A percentile compares a stretch with the other conserved stretches of the same genome.
phyloP scores from a whole-genome alignment of 1,284 basidiomycete genomes.

The Malassezia sympodialis region DNA sequence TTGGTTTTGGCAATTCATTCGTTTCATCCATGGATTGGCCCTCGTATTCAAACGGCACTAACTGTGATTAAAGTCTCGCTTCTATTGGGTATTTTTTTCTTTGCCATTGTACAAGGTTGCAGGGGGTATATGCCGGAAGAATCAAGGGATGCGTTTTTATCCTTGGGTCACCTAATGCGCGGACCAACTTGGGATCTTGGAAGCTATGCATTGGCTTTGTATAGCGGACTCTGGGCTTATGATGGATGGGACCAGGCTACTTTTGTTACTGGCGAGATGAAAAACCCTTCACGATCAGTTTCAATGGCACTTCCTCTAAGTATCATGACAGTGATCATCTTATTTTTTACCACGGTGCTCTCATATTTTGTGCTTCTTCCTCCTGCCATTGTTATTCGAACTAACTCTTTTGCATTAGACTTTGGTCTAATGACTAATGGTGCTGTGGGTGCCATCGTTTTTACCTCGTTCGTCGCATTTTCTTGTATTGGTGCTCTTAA shows the following conservation, averaged over 20 bases:
- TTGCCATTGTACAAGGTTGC: constrained; percentile 64
- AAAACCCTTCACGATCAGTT: constrained; percentile 60
- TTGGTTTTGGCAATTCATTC: constrained; percentile 68
- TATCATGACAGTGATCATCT: constrained; percentile 65
- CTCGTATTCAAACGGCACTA: constrained; percentile 71
- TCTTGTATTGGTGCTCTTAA: constrained; percentile 56
- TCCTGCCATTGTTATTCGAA: constrained; percentile 54
- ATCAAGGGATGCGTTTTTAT: constrained; percentile 25
- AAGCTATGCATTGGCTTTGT: constrained; percentile 80
- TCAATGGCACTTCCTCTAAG: constrained; percentile 79
- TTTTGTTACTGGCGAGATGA: constrained; percentile 84
- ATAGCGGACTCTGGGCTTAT: constrained; percentile 89
- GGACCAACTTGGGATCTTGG: constrained; percentile 68
- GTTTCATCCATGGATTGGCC: constrained; percentile 66
- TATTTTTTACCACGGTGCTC: constrained; percentile 74
- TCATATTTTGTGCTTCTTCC: constrained; percentile 87
- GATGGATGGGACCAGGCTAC: constrained; percentile 74
- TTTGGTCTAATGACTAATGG: constrained; percentile 82
- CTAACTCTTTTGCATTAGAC: constrained; percentile 79
- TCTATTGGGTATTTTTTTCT: constrained; percentile 40
- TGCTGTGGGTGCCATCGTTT: constrained; percentile 69
- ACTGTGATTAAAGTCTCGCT: constrained; percentile 66
- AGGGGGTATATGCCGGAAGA: constrained; percentile 52
- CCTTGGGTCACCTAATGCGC: constrained; percentile 55
- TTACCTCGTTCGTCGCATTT: constrained; percentile 79